Base-by-base conservation (phyloP, 306 rosid genomes). In the Quercus mongolica region DNA sequence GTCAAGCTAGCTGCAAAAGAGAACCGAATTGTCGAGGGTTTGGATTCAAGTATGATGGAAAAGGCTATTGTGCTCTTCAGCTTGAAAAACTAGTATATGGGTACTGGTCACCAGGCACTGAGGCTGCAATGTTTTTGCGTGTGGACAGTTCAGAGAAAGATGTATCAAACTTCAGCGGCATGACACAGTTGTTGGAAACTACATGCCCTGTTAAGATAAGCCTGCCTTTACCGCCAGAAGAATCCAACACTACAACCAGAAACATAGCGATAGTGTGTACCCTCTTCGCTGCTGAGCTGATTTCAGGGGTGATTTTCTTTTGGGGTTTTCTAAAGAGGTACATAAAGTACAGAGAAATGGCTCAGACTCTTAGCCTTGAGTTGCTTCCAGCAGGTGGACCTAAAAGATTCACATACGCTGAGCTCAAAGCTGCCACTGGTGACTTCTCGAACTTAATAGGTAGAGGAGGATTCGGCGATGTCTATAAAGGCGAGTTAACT, bases 331-430 rank as follows among this genome's bases (percentile, higher is more conserved):
- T 94, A 20, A 94, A 91, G 83, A 92, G 87, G 77, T 94, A 92
- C 56, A 83, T 94, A 52, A 92, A 90, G 74, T 94, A 94, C 80
- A 89, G 98, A 68, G 94, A 91, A 83, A 94, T 94, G 98, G 98
- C 98, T 14, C 87, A 91, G 21, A 92, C 97, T 3, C 79, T 94
- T 0, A 97, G 98, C 25, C 97, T 94, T 23, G 98, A 94, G 79
- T 89, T 93, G 15, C 90, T 94, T 4, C 98, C 98, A 1, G 97
- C 94, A 6, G 99, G 99, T 1, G 99, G 99, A 18, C 97, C 97
- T 0, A 94, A 94, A 59, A 79, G 92, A 54, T 94, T 92, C 82
- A 69, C 91, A 0, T 88, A 90, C 81, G 78, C 90, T 1, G 99
- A 94, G 81, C 91, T 94, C 83, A 94, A 91, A 67, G 73, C 85